phyloP scores from a whole-genome alignment of 148 eudicot species.

The Persicaria tinctoria region DNA sequence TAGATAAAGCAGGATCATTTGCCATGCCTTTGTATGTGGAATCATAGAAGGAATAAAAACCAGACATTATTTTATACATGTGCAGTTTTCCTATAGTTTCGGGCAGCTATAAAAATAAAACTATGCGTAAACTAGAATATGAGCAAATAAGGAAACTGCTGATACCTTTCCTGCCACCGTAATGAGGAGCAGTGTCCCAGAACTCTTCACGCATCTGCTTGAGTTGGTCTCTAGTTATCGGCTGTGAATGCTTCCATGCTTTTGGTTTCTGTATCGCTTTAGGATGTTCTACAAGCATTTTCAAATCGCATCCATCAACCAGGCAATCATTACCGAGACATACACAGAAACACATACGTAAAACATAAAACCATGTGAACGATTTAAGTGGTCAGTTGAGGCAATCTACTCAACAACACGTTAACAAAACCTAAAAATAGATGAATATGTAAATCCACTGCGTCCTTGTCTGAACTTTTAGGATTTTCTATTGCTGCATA shows the following conservation, averaged over 20 bases:
- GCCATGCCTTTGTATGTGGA: neutral
- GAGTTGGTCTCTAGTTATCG: constrained; percentile 57
- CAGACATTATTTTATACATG: neutral
- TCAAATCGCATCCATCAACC: neutral
- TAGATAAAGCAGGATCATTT: neutral
- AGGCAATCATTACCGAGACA: neutral
- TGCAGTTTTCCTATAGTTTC: neutral
- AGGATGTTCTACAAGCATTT: constrained; percentile 8
- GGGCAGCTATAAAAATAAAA: constrained; percentile 13
- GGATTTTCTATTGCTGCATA: neutral
- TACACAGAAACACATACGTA: neutral
- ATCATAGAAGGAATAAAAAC: neutral
- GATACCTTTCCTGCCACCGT: constrained; percentile 73
- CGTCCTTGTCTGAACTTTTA: neutral
- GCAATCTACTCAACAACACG: neutral
- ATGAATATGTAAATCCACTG: neutral
- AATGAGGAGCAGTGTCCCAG: constrained; percentile 95
- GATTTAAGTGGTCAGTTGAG: neutral
- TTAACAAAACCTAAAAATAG: neutral
- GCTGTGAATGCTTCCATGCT: constrained; percentile 75
- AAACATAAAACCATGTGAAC: neutral
- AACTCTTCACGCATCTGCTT: constrained; percentile 78
- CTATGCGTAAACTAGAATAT: constrained; percentile 19
- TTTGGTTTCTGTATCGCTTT: constrained; percentile 72
- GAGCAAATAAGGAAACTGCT: neutral